phyloP scores from a whole-genome alignment of 805 yeast species.

The Kodamaea kakaduensis region DNA sequence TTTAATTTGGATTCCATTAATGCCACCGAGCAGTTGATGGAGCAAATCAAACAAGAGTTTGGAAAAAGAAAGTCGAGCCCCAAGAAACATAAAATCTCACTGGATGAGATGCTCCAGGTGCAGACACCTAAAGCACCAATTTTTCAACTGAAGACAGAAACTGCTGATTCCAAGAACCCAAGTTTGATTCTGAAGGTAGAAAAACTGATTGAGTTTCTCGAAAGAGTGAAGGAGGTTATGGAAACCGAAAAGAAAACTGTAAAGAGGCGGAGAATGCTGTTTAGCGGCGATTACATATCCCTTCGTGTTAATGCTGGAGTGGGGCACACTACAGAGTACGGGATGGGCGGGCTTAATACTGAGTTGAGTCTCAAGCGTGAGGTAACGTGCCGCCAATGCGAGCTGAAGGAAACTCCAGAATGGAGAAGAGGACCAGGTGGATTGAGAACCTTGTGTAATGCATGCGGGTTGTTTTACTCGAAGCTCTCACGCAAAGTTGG shows the following conservation, averaged over 20 bases:
- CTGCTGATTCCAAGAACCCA: background rate
- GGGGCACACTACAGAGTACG: slow-evolving; percentile 5
- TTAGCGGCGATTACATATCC: slow-evolving; percentile 3
- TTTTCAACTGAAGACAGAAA: too few species aligned
- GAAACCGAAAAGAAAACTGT: background rate
- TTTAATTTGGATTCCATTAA: too few species aligned
- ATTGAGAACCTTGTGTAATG: slow-evolving; percentile 17
- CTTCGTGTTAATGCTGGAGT: slow-evolving; percentile 5
- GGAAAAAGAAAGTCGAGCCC: too few species aligned
- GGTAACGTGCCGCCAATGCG: slow-evolving; percentile 16
- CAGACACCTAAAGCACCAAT: too few species aligned
- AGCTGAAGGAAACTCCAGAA: slow-evolving; percentile 17
- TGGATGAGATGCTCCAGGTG: too few species aligned
- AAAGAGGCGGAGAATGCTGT: background rate
- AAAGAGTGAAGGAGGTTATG: background rate
- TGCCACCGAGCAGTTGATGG: too few species aligned
- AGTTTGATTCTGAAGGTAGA: too few species aligned
- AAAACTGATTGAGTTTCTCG: background rate
- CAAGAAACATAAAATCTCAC: too few species aligned
- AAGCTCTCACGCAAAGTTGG: slow-evolving; percentile 14
- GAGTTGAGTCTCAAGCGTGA: slow-evolving; percentile 10
- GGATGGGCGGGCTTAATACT: slow-evolving; percentile 12
- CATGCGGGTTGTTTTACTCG: slow-evolving; percentile 19
- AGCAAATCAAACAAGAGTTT: too few species aligned
- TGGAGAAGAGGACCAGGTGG: slow-evolving; percentile 21